phyloP scores from a whole-genome alignment of 2,329 filamentous ascomycete species.

The Colletotrichum salicis region DNA sequence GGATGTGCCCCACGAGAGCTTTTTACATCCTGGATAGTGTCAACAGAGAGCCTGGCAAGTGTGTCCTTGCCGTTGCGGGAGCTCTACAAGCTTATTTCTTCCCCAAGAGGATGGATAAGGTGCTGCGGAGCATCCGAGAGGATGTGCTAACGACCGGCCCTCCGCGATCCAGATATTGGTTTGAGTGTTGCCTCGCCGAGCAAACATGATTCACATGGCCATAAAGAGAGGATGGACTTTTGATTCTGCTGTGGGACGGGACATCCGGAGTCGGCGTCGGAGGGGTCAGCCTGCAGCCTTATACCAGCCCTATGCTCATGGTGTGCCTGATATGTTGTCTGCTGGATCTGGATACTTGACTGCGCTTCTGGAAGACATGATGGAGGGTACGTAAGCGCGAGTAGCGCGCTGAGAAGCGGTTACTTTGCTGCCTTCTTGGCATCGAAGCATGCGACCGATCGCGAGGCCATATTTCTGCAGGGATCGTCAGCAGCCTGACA shows the following conservation, averaged over 20 bases:
- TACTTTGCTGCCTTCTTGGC: no score
- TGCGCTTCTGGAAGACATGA: no score
- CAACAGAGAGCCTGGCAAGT: background rate
- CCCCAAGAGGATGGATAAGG: background rate
- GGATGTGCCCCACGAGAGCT: background rate
- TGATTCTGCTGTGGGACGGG: background rate
- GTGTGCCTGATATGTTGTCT: no score
- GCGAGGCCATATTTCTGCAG: no score
- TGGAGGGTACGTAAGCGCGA: no score
- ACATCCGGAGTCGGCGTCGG: background rate
- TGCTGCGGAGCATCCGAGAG: constrained; percentile 6
- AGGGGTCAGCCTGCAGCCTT: background rate
- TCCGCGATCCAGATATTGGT: background rate
- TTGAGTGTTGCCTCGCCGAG: background rate
- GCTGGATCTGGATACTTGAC: no score
- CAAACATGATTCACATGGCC: no score
- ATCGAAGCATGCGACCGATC: no score
- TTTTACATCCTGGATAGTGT: background rate
- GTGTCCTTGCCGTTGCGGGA: background rate
- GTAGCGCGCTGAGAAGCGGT: no score
- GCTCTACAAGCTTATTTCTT: background rate
- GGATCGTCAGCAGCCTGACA: no score
- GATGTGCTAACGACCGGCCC: background rate
- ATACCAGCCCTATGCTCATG: background rate
- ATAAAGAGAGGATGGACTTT: background rate